These are phyloP conservation scores for Tricholoma sp. DNA, from an alignment of 768 basidiomycete genomes.

Conservation along the genomic window DNA sequence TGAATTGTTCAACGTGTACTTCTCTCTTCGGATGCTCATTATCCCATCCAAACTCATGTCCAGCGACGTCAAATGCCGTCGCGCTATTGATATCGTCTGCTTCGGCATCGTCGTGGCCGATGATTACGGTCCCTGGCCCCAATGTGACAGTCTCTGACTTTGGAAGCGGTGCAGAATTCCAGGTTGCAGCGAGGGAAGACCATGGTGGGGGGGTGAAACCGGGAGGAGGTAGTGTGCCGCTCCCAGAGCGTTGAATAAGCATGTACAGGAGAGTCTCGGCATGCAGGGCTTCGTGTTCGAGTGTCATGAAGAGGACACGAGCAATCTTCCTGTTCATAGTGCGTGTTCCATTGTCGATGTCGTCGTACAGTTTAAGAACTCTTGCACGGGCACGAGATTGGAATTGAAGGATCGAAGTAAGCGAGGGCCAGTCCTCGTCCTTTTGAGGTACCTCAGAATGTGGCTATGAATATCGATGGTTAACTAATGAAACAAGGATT, in stretches of 20 bases:
- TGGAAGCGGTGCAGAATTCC: conserved; percentile 46
- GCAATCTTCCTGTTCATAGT: conserved; percentile 61
- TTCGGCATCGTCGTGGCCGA: conserved; percentile 87
- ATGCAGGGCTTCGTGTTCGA: conserved; percentile 89
- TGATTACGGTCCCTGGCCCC: conserved; percentile 49
- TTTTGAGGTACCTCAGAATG: conserved; percentile 84
- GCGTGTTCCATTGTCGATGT: conserved; percentile 48
- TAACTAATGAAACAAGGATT: not conserved
- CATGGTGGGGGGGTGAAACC: conserved; percentile 75
- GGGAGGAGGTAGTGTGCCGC: conserved; percentile 72
- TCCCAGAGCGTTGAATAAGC: conserved; percentile 79
- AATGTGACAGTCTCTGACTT: conserved; percentile 44
- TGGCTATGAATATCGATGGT: conserved; percentile 37
- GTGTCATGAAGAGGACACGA: conserved; percentile 85
- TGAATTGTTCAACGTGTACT: conserved; percentile 63
- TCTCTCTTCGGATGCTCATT: conserved; percentile 74
- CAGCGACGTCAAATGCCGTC: conserved; percentile 32
- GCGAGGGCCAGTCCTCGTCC: conserved; percentile 83
- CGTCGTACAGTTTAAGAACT: conserved; percentile 65
- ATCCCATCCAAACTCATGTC: conserved; percentile 91
- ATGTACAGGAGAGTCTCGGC: conserved; percentile 94
- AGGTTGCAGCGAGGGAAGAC: conserved; percentile 41
- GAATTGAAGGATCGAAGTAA: conserved; percentile 69
- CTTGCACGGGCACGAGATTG: conserved; percentile 73
- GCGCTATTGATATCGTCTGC: conserved; percentile 45